These are phyloP conservation scores for Brassica napus DNA, from an alignment of 345 rosid species.

Conservation along the genomic window DNA sequence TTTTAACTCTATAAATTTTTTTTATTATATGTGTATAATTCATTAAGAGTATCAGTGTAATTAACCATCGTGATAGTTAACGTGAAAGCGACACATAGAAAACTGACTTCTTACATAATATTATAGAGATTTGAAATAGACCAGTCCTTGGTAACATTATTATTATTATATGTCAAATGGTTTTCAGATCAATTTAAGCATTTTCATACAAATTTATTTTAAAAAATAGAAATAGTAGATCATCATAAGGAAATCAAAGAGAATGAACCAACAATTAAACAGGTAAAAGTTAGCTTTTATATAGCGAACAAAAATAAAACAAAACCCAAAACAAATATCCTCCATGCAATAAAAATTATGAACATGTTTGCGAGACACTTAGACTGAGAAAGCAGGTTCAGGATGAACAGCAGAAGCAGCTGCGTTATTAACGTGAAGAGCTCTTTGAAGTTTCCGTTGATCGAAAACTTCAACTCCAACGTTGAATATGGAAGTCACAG, in stretches of 20 bases:
- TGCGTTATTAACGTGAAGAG: constrained; percentile 65
- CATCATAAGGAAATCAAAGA: not conserved
- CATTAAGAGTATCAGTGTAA: too few relatives aligned
- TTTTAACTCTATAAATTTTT: too few relatives aligned
- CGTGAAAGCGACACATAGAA: too few relatives aligned
- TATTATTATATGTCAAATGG: not conserved
- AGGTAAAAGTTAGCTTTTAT: constrained; percentile 30
- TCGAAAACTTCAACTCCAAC: constrained; percentile 84
- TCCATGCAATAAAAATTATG: constrained; percentile 8
- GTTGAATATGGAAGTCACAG: constrained; percentile 71
- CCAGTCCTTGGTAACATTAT: too few relatives aligned
- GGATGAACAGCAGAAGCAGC: constrained; percentile 85
- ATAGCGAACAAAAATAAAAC: not conserved
- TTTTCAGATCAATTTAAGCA: not conserved
- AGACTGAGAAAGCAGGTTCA: constrained; percentile 50
- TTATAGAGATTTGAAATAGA: too few relatives aligned
- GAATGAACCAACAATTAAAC: not conserved
- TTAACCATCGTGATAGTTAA: too few relatives aligned
- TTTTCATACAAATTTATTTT: not conserved
- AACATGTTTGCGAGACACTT: constrained; percentile 4
- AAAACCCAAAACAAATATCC: constrained; percentile 10
- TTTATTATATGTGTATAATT: too few relatives aligned
- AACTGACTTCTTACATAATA: too few relatives aligned
- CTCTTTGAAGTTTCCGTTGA: constrained; percentile 75
- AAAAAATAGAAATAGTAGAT: not conserved